A percentile compares a stretch with the other conserved stretches of the same genome.
Conservation (phyloP, 345 rosid genomes). For the Acer campestre region DNA sequence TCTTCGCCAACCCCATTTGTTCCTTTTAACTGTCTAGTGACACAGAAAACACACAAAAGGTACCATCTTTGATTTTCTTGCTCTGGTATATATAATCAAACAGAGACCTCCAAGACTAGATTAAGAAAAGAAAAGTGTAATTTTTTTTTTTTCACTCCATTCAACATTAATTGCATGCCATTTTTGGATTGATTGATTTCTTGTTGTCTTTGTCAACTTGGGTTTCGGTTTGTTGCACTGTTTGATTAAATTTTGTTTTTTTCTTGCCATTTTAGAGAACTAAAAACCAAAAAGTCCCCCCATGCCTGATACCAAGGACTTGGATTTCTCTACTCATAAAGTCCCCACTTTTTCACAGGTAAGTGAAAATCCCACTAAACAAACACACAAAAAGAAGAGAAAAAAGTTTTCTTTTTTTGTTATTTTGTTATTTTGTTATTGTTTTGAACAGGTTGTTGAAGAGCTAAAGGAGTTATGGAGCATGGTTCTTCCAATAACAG, state of each 20-base stretch:
- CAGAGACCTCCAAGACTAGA: neutral
- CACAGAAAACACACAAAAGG: neutral
- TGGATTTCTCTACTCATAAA: slow-evolving; percentile 46
- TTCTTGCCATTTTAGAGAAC: neutral
- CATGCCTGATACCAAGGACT: slow-evolving; percentile 55
- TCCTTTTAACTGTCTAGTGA: neutral
- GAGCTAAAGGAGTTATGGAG: slow-evolving; percentile 86
- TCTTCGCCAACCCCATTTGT: neutral
- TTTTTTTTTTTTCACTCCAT: neutral
- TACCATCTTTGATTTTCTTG: neutral
- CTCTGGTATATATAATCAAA: neutral
- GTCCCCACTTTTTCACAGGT: slow-evolving; percentile 62
- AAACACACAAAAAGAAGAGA: neutral
- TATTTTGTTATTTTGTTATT: neutral
- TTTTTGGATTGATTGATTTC: neutral
- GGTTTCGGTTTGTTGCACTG: neutral
- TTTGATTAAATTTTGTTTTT: slow-evolving; percentile 1
- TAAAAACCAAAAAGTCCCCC: neutral
- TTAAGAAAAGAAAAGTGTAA: neutral
- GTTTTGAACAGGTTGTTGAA: slow-evolving; percentile 53
- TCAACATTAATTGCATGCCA: slow-evolving; percentile 4
- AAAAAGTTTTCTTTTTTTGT: too few species aligned
- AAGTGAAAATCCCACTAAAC: neutral
- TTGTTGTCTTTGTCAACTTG: neutral
- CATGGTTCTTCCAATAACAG: slow-evolving; percentile 91